Base-by-base conservation (phyloP, 2,329 filamentous ascomycete genomes). In the Apiospora saccharicola region DNA sequence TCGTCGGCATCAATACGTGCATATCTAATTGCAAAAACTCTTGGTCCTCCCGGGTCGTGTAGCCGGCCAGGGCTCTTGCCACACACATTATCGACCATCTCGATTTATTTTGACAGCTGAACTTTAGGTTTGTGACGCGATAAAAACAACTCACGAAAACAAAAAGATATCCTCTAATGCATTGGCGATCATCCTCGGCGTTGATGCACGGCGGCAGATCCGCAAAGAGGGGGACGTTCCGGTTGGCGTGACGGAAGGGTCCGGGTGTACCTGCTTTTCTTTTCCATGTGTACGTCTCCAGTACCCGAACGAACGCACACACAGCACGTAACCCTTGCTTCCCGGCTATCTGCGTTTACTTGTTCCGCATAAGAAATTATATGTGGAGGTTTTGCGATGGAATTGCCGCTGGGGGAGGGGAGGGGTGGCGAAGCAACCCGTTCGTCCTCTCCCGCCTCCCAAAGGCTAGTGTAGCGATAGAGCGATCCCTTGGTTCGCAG, bases 361-460 rank as follows among this genome's bases (percentile, higher is more conserved):
- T 64, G 34, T 64, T 13, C 57, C 34, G 34, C 57, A 64, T n/a
- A 64, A 64, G 57, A 34, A 64, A 64, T 64, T 61, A 61, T 37
- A 34, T 61, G 30, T 10, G n/a, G 30, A 41, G 30, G 10, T 64
- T 41, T 24, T 64, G 57, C 34, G 22, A 64, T 64, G 13, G 34
- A 4, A 64, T 64, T 12, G 34, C 22, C 14, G 57, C 19, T 12
- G 53, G 53, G 53, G 24, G 34, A 14, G 13, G 44, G n/a, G 46
- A 47, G 8, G 37, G 37, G 46, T 46, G 46, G 46, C 7, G 46
- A n/a, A 8, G 16, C 16, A 41, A 22, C 57, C 57, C 57, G 57
- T 41, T 64, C 57, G 57, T 64, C 30, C 34, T 37, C 16, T 61
- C 30, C 26, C 37, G 37, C 37, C 12, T 34, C 30, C 7, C 46